Evolutionary conservation across 202 grass and related monocot species (phyloP), one percentile per base, ranked within the genome.

Genomic region (Zoysia matrella): DNA sequence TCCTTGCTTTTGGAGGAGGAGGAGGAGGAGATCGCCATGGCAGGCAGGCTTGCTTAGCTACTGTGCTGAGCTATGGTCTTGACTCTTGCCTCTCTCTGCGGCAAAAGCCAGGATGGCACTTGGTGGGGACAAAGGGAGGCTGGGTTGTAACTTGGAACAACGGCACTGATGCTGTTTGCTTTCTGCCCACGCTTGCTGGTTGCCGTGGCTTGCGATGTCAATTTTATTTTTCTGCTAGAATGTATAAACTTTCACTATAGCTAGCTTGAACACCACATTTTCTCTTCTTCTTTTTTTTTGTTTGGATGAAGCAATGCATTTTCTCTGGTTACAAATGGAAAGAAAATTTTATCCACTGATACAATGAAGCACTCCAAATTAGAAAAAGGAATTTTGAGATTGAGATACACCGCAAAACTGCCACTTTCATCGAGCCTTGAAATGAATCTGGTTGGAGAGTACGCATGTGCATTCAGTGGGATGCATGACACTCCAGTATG

Each of bases 141-240:
- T 42, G 77, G 69, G 39, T 74, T 66, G 78, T 55, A 83, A 69
- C 88, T 79, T 90, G 84, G 55, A 86, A 66, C 52, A 72, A 63
- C 60, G 52, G 52, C 84, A 80, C 22, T 70, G 54, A 30, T 30
- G 22, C 22, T 3, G 5, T 30, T 30, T 30, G 84, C 68, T 86
- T 86, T 90, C 80, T 83, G 75, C 83, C 88, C 79, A 86, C 88
- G 76, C 75, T 80, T 75, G 88, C 57, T 86, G 54, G n/a, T 80
- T 86, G 80, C 39, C 74, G 83, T 69, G 73, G 79, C 63, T 70
- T 78, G 69, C 79, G 83, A 86, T 69, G 69, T 69, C 54, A 86
- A 40, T 8, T 30, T 77, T 46, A 46, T 3, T 46, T 46, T 46
- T 3, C 63, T 77, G 40, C 67, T 80, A 30, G 22, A 30, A 30